phyloP scores from a whole-genome alignment of 108 stramenopile genomes.

The Pseudonitzschia pungens region DNA sequence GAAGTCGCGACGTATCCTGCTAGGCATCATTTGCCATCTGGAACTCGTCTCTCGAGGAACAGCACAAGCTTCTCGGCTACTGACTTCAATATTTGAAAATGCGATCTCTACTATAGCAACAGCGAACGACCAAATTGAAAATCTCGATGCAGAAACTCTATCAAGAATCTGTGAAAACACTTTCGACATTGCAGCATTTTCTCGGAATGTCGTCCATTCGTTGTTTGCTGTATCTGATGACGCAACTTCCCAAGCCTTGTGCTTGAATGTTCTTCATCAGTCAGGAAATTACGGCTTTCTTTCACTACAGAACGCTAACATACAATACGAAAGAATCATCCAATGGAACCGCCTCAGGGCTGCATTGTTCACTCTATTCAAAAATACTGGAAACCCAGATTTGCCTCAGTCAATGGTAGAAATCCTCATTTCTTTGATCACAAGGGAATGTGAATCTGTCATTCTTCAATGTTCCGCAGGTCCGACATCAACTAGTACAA shows the following conservation, averaged over 20 bases:
- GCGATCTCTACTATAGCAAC: constrained; percentile 23
- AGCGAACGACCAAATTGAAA: not conserved
- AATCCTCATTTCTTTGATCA: constrained; percentile 36
- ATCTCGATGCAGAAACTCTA: constrained; percentile 33
- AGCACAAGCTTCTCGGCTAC: constrained; percentile 26
- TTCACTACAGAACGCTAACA: not conserved
- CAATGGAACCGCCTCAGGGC: constrained; percentile 81
- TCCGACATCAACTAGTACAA: constrained; percentile 40
- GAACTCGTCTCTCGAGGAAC: constrained; percentile 34
- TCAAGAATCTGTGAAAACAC: constrained; percentile 55
- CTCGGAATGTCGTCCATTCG: constrained; percentile 37
- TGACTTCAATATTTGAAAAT: constrained; percentile 28
- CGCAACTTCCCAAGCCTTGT: constrained; percentile 2
- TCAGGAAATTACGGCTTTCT: constrained; percentile 17
- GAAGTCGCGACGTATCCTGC: constrained; percentile 67
- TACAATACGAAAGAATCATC: constrained; percentile 13
- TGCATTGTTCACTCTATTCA: constrained; percentile 48
- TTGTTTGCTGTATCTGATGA: constrained; percentile 22
- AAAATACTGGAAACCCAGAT: constrained; percentile 33
- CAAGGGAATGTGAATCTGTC: constrained; percentile 65
- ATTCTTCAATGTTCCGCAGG: constrained; percentile 46
- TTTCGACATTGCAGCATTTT: constrained; percentile 69
- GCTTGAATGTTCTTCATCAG: constrained; percentile 21
- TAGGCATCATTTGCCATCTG: constrained; percentile 54
- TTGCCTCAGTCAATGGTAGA: constrained; percentile 38